phyloP scores from a whole-genome alignment of 2,329 filamentous ascomycete genomes.

The Colletotrichum liriopes region DNA sequence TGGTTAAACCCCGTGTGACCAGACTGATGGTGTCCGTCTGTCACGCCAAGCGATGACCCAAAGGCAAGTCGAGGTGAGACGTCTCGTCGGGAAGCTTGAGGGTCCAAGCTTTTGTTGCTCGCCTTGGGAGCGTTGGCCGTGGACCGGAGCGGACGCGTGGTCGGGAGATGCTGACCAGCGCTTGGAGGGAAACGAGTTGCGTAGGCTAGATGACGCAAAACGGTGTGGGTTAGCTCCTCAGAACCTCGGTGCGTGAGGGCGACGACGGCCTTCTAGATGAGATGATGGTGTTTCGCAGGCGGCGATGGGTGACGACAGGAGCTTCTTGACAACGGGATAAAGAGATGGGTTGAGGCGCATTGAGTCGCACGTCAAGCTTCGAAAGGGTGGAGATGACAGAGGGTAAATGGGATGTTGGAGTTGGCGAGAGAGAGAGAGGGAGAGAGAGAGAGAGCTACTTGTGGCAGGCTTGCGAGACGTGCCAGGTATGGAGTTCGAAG shows the following conservation, averaged over 20 bases:
- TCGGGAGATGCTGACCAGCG: not conserved
- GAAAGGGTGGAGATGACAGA: slow-evolving; percentile 33
- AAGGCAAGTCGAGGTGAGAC: slow-evolving; percentile 36
- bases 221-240: slow-evolving; percentile 34
- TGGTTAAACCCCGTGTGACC: slow-evolving; percentile 31
- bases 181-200: slow-evolving; percentile 24
- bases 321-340: slow-evolving; percentile 32
- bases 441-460: slow-evolving; percentile 13
- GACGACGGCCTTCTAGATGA: slow-evolving; percentile 6
- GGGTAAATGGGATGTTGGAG: slow-evolving; percentile 25
- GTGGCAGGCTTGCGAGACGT: slow-evolving; percentile 49
- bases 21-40: slow-evolving; percentile 17
- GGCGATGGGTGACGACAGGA: slow-evolving; percentile 33
- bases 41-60: slow-evolving; percentile 34
- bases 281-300: slow-evolving; percentile 31
- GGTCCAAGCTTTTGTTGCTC: slow-evolving; percentile 20
- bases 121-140: slow-evolving; percentile 3
- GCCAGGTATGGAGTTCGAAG: slow-evolving; percentile 46
- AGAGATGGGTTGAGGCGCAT: slow-evolving; percentile 38
- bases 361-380: slow-evolving; percentile 40
- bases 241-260: slow-evolving; percentile 11
- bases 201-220: slow-evolving; percentile 34
- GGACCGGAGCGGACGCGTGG: not conserved
- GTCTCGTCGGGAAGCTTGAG: slow-evolving; percentile 25
- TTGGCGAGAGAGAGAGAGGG: slow-evolving; percentile 14